Percentiles rank a stretch among this genome's conserved stretches.
Conservation (phyloP, 306 rosid species). For the Lathyrus sativus region DNA sequence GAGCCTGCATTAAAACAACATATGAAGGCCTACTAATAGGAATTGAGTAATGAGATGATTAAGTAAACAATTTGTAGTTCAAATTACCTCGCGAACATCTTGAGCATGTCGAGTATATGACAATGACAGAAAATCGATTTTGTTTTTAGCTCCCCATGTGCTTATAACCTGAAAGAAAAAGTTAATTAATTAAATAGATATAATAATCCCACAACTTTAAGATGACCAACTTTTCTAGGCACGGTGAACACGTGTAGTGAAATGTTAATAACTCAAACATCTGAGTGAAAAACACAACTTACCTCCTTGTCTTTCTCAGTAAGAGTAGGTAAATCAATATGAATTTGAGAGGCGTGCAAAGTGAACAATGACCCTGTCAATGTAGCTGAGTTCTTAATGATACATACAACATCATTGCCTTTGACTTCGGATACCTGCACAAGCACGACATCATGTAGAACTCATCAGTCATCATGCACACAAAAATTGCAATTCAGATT, state of each 20-base stretch:
- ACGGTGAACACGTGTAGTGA: not conserved
- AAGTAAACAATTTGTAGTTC: conserved; percentile 24
- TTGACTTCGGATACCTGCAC: conserved; percentile 81
- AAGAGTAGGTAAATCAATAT: conserved; percentile 87
- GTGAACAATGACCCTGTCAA: conserved; percentile 91
- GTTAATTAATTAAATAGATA: not conserved
- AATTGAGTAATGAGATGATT: conserved; percentile 27
- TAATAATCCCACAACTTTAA: conserved; percentile 6
- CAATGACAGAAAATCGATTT: conserved; percentile 86
- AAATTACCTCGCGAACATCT: conserved; percentile 79
- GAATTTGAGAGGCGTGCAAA: conserved; percentile 90
- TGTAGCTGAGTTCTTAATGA: conserved; percentile 84
- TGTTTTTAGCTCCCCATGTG: conserved; percentile 87
- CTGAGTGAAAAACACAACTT: conserved; percentile 20
- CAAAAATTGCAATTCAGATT: conserved; percentile 16
- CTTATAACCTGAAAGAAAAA: conserved; percentile 66
- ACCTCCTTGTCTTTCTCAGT: conserved; percentile 88
- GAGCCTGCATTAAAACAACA: conserved; percentile 63
- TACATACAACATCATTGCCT: conserved; percentile 82
- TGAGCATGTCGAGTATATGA: conserved; percentile 81
- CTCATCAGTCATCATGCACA: conserved; percentile 36
- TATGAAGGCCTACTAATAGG: conserved; percentile 18
- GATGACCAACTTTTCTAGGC: conserved; percentile 1
- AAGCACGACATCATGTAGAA: conserved; percentile 43
- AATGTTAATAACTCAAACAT: conserved; percentile 21